Evolutionary conservation across 192 early-diverging fungal species (phyloP), one percentile per base, ranked within the genome.

Genomic region (Polychytrium aggregatum): DNA sequence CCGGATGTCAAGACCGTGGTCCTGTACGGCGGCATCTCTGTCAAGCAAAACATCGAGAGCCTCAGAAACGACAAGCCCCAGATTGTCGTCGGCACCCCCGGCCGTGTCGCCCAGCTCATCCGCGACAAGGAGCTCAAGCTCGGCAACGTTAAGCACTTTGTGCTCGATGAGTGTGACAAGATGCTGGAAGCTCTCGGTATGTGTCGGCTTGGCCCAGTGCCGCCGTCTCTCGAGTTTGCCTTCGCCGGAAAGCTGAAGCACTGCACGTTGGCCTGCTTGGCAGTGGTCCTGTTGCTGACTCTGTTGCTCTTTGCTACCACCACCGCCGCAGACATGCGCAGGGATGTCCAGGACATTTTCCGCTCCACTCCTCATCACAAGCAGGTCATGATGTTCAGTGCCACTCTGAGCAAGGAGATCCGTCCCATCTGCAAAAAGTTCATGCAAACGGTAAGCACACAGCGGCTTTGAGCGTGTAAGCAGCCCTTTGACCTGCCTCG

Each of bases 301-400:
- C n/a, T n/a, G n/a, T n/a, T n/a, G n/a, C n/a, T n/a, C n/a, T n/a
- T n/a, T n/a, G n/a, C n/a, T n/a, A n/a, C n/a, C n/a, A n/a, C n/a
- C n/a, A n/a, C n/a, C n/a, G n/a, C n/a, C n/a, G 8, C 50, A 96
- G 92, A 95, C 56, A 97, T 97, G 94, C 86, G 94, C 50, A 77
- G 85, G 44, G 89, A 94, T 69, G 86, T 97, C 11, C 94, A 97
- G 60, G 88, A 92, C 24, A 95, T 97, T 45, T 97, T 97, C 83
- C 68, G 80, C 26, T 70, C 83, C 14, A 95, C 90, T 1, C 91
- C 91, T 22, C 90, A 91, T 72, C 82, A 84, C 71, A 97, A 97
- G 77, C 94, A 97, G 64, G 94, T 97, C 37, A 88, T 97, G 82
- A 97, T 97, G 94, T 97, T 90, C 70, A 86, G 82, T 39, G 94